Evolutionary conservation across 805 yeast genomes (phyloP).

Genomic region (Torulaspora gathmanii): DNA sequence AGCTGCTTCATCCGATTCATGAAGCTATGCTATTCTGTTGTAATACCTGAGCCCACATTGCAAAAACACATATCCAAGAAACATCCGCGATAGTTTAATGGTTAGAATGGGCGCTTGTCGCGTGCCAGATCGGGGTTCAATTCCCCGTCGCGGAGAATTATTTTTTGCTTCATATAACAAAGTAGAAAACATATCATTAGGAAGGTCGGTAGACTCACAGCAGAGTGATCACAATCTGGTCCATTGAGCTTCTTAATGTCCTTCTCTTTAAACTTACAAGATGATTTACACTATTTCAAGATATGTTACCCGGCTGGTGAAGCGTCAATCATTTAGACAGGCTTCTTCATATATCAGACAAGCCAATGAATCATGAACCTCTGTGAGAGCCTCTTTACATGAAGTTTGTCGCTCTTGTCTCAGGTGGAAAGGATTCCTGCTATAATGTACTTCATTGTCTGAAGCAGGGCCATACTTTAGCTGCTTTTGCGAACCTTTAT

Average conservation of each 20-base stretch:
- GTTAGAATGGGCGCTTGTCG: constrained; percentile 30
- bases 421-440: constrained; percentile 97
- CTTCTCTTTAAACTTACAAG: no score
- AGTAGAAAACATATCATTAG: not conserved
- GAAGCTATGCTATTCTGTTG: no score
- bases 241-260: no score
- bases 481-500: constrained; percentile 78
- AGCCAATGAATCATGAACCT: no score
- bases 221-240: no score
- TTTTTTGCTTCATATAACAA: constrained; percentile 1
- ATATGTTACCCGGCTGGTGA: no score
- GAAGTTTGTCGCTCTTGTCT: constrained; percentile 88
- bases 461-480: constrained; percentile 78
- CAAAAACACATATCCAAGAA: no score
- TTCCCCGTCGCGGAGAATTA: constrained; percentile 29
- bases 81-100: constrained; percentile 26
- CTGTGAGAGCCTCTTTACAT: constrained; percentile 36
- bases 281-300: no score
- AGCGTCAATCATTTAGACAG: not conserved
- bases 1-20: no score
- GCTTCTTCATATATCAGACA: no score
- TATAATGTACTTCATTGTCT: constrained; percentile 82
- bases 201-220: no score
- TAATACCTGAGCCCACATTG: no score
- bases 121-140: constrained; percentile 31